Base-by-base conservation (phyloP, 768 basidiomycete genomes). In the Boletus rubescentipes region DNA sequence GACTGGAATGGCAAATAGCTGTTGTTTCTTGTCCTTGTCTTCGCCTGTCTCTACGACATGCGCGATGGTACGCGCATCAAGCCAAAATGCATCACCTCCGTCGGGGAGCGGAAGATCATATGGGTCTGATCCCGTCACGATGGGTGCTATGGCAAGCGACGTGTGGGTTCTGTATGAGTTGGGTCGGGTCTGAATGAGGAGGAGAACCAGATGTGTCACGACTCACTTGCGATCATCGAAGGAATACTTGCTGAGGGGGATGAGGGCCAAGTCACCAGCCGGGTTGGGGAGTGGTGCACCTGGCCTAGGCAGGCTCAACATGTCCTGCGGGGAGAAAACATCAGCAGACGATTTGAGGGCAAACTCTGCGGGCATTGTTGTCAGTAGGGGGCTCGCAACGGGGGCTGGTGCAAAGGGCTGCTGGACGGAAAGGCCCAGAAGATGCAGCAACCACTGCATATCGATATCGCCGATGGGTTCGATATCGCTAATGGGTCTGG, bases 71-170 rank as follows among this genome's bases (percentile, higher is more conserved):
- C 81, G 78, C 2, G 78, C 71, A 46, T 84, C 80, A 12, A 93
- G 76, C 91, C 91, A 93, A 72, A 93, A 92, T 2, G 79, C 78
- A 41, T 89, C 85, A 20, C 89, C 90, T 9, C 83, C 87, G 44
- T 83, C 81, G 21, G 79, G 73, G 35, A 91, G 77, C 15, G 83
- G 75, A 50, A 89, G 75, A 55, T 85, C 74, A 36, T 85, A 65
- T 1, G 83, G 77, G 50, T 76, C 67, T 12, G 73, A 72, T 16
- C 72, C 67, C 11, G 80, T 76, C 49, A 81, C 80, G 51, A 91
- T 73, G 29, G 86, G 76, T 14, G 81, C 76, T 49, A 93, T 70
- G 60, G 78, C 78, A 50, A 91, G 75, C 10, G 81, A 83, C 64
- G 87, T 91, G 69, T 80, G 75, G 59, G 89, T 89, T 67, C 91